Conservation (phyloP, 768 basidiomycete genomes). For the Boletellus ananas region DNA sequence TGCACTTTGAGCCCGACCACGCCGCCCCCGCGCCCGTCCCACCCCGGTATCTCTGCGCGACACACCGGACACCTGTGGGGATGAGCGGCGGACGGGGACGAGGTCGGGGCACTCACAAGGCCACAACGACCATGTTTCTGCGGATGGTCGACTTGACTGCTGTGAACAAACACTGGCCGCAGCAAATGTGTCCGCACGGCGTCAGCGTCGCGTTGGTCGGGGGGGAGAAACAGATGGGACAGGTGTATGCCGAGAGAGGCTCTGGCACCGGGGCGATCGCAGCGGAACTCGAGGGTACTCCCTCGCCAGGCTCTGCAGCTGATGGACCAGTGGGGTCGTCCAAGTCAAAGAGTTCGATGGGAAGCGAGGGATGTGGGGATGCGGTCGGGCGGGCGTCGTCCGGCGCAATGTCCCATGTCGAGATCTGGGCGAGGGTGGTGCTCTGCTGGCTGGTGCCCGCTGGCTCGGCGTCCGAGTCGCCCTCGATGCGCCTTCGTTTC, state of each 20-base stretch:
- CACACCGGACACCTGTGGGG: conserved; percentile 61
- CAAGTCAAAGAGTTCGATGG: conserved; percentile 5
- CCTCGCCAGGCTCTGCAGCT: background rate
- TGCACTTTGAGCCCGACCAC: conserved; percentile 56
- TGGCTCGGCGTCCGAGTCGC: background rate
- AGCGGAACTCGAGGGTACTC: background rate
- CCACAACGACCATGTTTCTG: conserved; percentile 38
- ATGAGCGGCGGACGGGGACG: background rate
- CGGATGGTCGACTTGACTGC: conserved; percentile 62
- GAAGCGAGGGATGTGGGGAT: background rate
- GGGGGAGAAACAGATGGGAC: conserved; percentile 77
- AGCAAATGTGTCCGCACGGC: conserved; percentile 77
- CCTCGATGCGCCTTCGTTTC: conserved; percentile 15
- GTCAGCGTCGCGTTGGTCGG: conserved; percentile 75
- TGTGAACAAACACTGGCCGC: conserved; percentile 71
- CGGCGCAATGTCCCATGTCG: conserved; percentile 22
- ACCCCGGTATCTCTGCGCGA: conserved; percentile 59
- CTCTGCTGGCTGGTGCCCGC: background rate
- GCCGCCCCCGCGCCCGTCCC: conserved; percentile 69
- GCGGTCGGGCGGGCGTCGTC: background rate
- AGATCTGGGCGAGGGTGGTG: conserved; percentile 6
- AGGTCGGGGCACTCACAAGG: conserved; percentile 34
- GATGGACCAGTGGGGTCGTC: background rate
- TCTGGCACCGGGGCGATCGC: conserved; percentile 6
- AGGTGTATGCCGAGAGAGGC: conserved; percentile 59